Evolutionary conservation across 805 yeast genomes (phyloP), one percentile per base, ranked within the genome.

Genomic region (Wickerhamomyces bovis): DNA sequence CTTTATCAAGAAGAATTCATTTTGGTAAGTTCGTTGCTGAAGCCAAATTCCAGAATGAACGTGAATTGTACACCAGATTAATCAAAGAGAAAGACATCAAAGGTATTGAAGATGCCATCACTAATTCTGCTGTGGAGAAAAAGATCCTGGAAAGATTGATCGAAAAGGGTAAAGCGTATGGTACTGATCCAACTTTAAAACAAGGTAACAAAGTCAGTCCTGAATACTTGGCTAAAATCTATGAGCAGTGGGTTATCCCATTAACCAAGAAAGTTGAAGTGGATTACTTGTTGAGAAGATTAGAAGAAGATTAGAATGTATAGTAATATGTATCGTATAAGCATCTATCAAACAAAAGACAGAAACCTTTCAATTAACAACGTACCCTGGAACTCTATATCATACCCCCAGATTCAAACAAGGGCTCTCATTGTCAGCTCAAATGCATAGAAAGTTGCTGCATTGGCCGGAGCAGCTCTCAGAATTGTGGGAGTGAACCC

Each of bases 11-110:
- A 58, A 77, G 99, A 62, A 88, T 94, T 55, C 99, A 94, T 67
- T 94, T 92, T 68, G 99, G 99, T 43, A 87, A 86, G 67, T 94
- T 92, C 72, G 99, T 94, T 10, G 99, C 99, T 6, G 99, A 94
- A 64, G 85, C 96, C 40, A 94, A 94, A 67, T 94, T 80, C 65
- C 81, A 75, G 57, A 69, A 72, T 23, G 94, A 90, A 50, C 74
- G 71, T 31, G 86, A 77, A 43, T 65, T 64, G 43, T 89, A 82
- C 69, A 78, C 78, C 2, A 68, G 74, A 54, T 67, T 89, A 55
- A 94, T 94, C 55, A 62, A 69, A 51, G 77, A 73, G 0, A 75
- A 71, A 47, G 96, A 94, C 62, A 67, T 78, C 7, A 69, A 71
- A 12, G 96, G 92, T 0, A 83, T 94, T 42, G 86, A 83, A 58